Conservation (phyloP, 106 monocot species). For the Acanthochlamys bracteata region DNA sequence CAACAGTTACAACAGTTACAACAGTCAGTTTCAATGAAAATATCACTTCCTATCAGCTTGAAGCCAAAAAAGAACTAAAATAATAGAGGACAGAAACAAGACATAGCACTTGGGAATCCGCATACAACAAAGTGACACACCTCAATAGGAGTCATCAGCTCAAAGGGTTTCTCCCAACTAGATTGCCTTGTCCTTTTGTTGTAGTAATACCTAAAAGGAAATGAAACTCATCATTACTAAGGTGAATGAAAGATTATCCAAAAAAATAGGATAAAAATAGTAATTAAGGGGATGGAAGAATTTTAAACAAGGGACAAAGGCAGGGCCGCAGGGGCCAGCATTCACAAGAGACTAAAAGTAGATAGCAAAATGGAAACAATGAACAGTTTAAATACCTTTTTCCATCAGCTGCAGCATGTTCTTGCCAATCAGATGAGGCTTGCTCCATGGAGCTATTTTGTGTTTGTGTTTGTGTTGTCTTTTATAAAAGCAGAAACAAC, state of each 20-base stretch:
- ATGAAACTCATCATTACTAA: not conserved
- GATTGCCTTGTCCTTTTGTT: constrained; percentile 95
- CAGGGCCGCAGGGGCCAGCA: not conserved
- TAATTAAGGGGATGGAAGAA: not conserved
- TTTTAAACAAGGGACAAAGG: not conserved
- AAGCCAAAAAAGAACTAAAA: not conserved
- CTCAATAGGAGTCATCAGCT: constrained; percentile 93
- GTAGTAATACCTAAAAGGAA: constrained; percentile 68
- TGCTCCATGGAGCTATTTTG: constrained; percentile 34
- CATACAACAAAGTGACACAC: constrained; percentile 22
- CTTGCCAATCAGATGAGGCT: constrained; percentile 82
- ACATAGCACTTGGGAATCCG: not conserved
- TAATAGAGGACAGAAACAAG: not conserved
- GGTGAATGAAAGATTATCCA: not conserved
- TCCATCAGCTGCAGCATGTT: constrained; percentile 81
- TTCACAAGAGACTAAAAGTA: not conserved
- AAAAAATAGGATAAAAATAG: not conserved
- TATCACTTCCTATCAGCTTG: not conserved
- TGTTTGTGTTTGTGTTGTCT: constrained; percentile 31
- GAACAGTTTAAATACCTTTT: constrained; percentile 46
- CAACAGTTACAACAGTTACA: constrained; percentile 6
- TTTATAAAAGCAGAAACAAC: constrained; percentile 1
- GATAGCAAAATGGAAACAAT: not conserved
- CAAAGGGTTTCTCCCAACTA: constrained; percentile 94
- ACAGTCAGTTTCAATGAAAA: constrained; percentile 21